Conservation (phyloP, 202 grass and related monocot species). For the Eragrostis tef region DNA sequence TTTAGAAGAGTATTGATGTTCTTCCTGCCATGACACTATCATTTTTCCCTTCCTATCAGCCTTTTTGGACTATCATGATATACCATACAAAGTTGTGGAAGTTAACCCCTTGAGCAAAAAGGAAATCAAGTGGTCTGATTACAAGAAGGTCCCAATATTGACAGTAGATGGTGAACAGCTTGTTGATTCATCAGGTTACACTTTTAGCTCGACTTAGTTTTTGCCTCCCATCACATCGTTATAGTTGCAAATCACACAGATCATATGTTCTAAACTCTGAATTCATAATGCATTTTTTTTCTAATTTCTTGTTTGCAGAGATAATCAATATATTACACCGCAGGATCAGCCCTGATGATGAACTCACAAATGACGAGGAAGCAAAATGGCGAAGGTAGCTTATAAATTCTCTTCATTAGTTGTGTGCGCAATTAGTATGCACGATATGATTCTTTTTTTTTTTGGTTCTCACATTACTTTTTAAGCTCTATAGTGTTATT, state of each 20-base stretch:
- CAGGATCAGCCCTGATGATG: conserved; percentile 58
- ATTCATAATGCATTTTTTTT: conserved; percentile 36
- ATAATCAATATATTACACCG: conserved; percentile 77
- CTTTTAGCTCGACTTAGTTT: not conserved
- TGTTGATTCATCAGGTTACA: conserved; percentile 85
- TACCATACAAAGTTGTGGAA: conserved; percentile 97
- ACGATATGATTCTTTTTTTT: not conserved
- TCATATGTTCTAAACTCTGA: conserved; percentile 1
- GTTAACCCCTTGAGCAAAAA: conserved; percentile 98
- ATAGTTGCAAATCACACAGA: conserved; percentile 8
- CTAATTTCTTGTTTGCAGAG: conserved; percentile 53
- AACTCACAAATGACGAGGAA: conserved; percentile 64
- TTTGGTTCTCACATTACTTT: not conserved
- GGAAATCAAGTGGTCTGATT: conserved; percentile 99
- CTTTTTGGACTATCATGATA: conserved; percentile 93
- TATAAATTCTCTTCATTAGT: not conserved
- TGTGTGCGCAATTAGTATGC: not conserved
- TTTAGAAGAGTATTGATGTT: not conserved
- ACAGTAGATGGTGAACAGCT: conserved; percentile 85
- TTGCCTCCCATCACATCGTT: conserved; percentile 27
- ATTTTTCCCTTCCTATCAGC: conserved; percentile 61
- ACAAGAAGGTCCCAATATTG: conserved; percentile 98
- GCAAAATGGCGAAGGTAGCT: conserved; percentile 81
- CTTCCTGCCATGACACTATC: not conserved
- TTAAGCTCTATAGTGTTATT: not conserved